Percentiles rank a stretch among this genome's conserved stretches.
phyloP scores from a whole-genome alignment of 2,329 filamentous ascomycete species.

The Fusarium nygamai region DNA sequence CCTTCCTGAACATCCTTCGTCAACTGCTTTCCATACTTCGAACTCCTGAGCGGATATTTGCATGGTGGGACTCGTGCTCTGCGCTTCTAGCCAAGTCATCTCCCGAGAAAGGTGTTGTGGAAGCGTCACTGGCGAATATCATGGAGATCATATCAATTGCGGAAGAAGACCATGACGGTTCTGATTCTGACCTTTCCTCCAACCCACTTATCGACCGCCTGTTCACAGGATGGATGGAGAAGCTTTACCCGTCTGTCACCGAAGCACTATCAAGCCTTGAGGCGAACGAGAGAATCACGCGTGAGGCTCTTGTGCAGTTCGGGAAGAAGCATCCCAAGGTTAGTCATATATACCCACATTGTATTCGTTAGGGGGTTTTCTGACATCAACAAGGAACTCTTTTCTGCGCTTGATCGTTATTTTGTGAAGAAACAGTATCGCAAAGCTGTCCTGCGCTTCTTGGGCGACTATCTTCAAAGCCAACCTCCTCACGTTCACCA shows the following conservation, averaged over 20 bases:
- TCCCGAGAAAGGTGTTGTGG: constrained; percentile 70
- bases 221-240: constrained; percentile 66
- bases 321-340: constrained; percentile 75
- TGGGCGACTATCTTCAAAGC: constrained; percentile 77
- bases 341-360: not conserved
- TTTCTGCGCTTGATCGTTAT: constrained; percentile 71
- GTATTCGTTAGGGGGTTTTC: not conserved
- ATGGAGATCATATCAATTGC: constrained; percentile 72
- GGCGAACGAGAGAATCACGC: constrained; percentile 61
- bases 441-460: constrained; percentile 70
- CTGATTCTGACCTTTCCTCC: constrained; percentile 54
- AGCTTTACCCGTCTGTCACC: constrained; percentile 51
- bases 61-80: constrained; percentile 74
- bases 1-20: constrained; percentile 76
- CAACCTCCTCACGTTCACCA: constrained; percentile 84
- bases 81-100: constrained; percentile 58
- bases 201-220: constrained; percentile 66
- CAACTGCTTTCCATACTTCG: constrained; percentile 71
- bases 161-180: constrained; percentile 61
- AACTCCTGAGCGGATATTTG: constrained; percentile 68
- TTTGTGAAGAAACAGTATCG: constrained; percentile 73
- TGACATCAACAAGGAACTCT: constrained; percentile 64
- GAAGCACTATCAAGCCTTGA: constrained; percentile 51
- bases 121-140: constrained; percentile 72
- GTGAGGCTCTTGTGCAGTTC: constrained; percentile 64